These are phyloP conservation scores for Nothomitra cinnamomea DNA, from an alignment of 2,329 filamentous ascomycete genomes.

Conservation along the genomic window DNA sequence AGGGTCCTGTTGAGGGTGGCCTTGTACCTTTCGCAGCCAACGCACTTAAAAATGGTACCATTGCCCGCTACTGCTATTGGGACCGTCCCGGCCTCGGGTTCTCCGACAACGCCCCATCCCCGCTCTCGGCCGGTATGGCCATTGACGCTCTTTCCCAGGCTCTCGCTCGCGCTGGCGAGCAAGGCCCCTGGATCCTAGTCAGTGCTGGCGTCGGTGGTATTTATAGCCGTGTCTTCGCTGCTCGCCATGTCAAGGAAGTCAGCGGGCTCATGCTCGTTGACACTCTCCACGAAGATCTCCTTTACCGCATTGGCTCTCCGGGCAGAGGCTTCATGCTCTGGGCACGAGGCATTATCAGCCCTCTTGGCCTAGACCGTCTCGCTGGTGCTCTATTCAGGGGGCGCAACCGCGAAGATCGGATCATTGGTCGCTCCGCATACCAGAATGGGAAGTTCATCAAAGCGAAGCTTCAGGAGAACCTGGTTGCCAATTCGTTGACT, in stretches of 20 bases:
- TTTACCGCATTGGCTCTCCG: constrained; percentile 48
- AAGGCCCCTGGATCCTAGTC: constrained; percentile 76
- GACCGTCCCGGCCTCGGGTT: constrained; percentile 83
- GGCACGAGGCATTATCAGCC: constrained; percentile 71
- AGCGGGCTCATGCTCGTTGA: constrained; percentile 74
- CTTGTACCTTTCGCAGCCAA: constrained; percentile 67
- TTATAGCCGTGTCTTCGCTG: constrained; percentile 81
- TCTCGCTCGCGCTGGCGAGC: constrained; percentile 60
- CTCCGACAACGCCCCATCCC: constrained; percentile 83
- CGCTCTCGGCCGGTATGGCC: constrained; percentile 85
- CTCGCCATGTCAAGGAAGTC: constrained; percentile 59
- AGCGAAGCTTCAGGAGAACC: constrained; percentile 78
- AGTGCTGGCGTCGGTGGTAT: constrained; percentile 77
- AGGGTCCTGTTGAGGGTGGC: constrained; percentile 59
- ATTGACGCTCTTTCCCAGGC: constrained; percentile 78
- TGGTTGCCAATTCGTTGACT: constrained; percentile 72
- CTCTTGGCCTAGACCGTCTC: constrained; percentile 68
- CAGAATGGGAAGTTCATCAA: constrained; percentile 75
- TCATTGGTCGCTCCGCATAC: constrained; percentile 64
- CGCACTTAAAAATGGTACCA: constrained; percentile 61
- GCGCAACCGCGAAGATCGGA: constrained; percentile 63
- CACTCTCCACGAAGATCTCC: constrained; percentile 72
- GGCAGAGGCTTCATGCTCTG: constrained; percentile 69
- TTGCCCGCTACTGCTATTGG: constrained; percentile 83
- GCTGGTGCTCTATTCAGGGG: constrained; percentile 68